Conservation (phyloP, 177 flowering plant genomes). For the Telopea speciosissima region DNA sequence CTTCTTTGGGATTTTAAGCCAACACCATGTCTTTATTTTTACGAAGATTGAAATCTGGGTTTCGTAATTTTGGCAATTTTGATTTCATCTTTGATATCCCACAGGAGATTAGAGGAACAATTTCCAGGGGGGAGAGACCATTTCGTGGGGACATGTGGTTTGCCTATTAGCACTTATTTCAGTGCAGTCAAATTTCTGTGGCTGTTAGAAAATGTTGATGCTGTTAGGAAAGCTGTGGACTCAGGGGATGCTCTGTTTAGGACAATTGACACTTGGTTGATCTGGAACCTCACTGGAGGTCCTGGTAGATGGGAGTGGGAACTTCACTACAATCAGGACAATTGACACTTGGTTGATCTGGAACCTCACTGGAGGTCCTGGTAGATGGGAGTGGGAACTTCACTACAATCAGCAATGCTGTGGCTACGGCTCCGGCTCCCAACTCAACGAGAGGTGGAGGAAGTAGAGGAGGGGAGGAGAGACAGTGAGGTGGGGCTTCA, state of each 20-base stretch:
- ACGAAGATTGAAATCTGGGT: background rate
- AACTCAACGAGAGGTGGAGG: no score
- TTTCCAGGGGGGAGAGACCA: conserved; percentile 75
- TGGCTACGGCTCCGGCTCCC: no score
- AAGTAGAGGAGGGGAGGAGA: no score
- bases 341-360: no score
- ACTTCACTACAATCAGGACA: no score
- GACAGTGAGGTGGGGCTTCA: no score
- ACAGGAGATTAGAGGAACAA: conserved; percentile 75
- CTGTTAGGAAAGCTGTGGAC: conserved; percentile 50
- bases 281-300: no score
- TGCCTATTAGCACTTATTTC: conserved; percentile 94
- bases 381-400: no score
- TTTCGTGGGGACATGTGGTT: conserved; percentile 72
- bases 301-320: no score
- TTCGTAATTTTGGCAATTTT: background rate
- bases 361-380: no score
- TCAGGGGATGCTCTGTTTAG: conserved; percentile 83
- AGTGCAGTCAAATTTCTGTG: conserved; percentile 86
- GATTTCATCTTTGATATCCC: background rate
- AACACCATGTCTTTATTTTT: conserved; percentile 2
- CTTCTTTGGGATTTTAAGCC: no score
- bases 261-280: conserved; percentile 91
- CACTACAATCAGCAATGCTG: no score
- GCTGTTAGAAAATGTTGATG: conserved; percentile 74